Percentiles rank a stretch among this genome's conserved stretches.
Evolutionary conservation across 2,329 filamentous ascomycete genomes (phyloP).

Genomic region (Phaeosphaeria sp.): DNA sequence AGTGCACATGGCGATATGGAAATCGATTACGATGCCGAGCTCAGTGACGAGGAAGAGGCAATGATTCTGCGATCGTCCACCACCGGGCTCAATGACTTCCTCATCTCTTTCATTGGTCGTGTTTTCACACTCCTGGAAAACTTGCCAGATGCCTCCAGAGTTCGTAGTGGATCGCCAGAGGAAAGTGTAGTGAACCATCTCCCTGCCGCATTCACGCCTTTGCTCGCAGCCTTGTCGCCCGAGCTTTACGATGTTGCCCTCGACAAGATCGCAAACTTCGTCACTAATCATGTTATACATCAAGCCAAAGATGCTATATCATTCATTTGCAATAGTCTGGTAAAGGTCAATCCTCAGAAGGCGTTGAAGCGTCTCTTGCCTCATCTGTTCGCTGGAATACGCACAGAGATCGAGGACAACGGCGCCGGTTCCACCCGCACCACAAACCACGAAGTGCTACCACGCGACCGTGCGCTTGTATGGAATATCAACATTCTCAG

Average conservation of each 20-base stretch:
- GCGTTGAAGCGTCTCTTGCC: constrained; percentile 89
- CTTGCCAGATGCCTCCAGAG: constrained; percentile 84
- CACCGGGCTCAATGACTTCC: constrained; percentile 90
- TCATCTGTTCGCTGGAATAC: constrained; percentile 88
- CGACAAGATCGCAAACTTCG: constrained; percentile 90
- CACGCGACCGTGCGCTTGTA: constrained; percentile 88
- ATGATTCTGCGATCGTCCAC: constrained; percentile 92
- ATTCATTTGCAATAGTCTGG: constrained; percentile 95
- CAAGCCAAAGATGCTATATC: constrained; percentile 98
- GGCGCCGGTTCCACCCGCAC: constrained; percentile 94
- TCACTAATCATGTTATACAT: constrained; percentile 92
- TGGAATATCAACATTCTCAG: constrained; percentile 98
- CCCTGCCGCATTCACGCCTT: constrained; percentile 86
- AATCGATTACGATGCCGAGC: constrained; percentile 81
- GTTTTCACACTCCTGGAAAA: constrained; percentile 97
- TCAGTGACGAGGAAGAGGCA: constrained; percentile 86
- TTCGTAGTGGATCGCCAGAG: constrained; percentile 90
- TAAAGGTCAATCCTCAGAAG: constrained; percentile 94
- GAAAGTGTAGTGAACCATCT: constrained; percentile 97
- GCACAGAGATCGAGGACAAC: constrained; percentile 96
- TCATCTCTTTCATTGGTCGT: constrained; percentile 87
- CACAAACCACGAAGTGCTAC: constrained; percentile 90
- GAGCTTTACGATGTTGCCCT: constrained; percentile 92
- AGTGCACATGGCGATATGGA: constrained; percentile 82
- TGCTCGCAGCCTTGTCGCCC: constrained; percentile 89